These are phyloP conservation scores for Massariosphaeria phaeospora DNA, from an alignment of 495 filamentous ascomycete genomes.

Conservation along the genomic window DNA sequence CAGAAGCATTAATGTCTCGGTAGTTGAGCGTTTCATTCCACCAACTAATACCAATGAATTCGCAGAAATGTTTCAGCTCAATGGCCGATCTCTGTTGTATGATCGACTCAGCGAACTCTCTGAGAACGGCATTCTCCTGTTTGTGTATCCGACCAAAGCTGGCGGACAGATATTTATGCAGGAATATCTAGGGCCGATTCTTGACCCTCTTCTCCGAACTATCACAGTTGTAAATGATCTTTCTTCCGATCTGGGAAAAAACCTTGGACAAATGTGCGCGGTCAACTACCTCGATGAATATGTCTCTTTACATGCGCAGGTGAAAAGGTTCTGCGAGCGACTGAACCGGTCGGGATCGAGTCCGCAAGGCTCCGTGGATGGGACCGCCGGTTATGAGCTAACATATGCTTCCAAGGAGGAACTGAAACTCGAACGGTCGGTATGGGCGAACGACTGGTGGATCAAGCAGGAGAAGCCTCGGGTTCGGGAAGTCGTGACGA, in stretches of 20 bases:
- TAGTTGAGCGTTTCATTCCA: slow-evolving; percentile 68
- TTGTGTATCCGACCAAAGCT: slow-evolving; percentile 64
- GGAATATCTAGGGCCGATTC: slow-evolving; percentile 60
- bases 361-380: slow-evolving; percentile 10
- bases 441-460: slow-evolving; percentile 65
- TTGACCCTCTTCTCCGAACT: slow-evolving; percentile 63
- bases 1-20: slow-evolving; percentile 57
- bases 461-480: slow-evolving; percentile 65
- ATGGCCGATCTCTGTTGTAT: slow-evolving; percentile 57
- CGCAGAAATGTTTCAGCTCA: slow-evolving; percentile 53
- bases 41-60: slow-evolving; percentile 59
- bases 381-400: slow-evolving; percentile 44
- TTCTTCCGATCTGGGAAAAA: slow-evolving; percentile 54
- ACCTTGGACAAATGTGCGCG: slow-evolving; percentile 55
- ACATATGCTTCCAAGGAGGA: slow-evolving; percentile 51
- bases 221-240: slow-evolving; percentile 60
- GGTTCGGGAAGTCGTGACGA: slow-evolving; percentile 55
- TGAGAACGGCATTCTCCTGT: slow-evolving; percentile 55
- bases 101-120: slow-evolving; percentile 63
- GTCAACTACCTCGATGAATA: slow-evolving; percentile 57
- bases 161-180: slow-evolving; percentile 61
- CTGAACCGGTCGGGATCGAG: slow-evolving; percentile 16
- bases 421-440: slow-evolving; percentile 51
- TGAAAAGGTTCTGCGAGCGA: slow-evolving; percentile 47
- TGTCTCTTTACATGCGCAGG: slow-evolving; percentile 49